Conservation (phyloP, 495 filamentous ascomycete species). For the Monascus purpureus region DNA sequence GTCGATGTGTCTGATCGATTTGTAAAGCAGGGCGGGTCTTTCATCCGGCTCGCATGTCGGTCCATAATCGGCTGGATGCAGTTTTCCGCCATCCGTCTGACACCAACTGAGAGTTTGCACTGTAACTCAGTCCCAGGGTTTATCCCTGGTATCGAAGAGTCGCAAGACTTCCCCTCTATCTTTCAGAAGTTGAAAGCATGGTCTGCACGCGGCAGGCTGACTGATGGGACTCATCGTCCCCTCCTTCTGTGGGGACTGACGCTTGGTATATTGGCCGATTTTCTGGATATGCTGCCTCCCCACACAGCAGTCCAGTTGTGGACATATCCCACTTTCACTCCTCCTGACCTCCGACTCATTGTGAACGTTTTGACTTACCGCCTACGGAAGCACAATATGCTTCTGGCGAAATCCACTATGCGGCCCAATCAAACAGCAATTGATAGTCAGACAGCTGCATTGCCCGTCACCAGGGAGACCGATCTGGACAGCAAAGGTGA, state of each 20-base stretch:
- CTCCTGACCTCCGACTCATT: slow-evolving; percentile 45
- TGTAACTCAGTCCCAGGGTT: slow-evolving; percentile 35
- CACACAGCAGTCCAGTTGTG: slow-evolving; percentile 48
- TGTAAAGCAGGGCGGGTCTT: slow-evolving; percentile 32
- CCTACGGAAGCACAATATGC: slow-evolving; percentile 42
- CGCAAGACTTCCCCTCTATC: slow-evolving; percentile 4
- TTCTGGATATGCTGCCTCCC: slow-evolving; percentile 55
- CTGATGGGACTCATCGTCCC: slow-evolving; percentile 29
- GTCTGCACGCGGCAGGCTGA: too few relatives aligned
- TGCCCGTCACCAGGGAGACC: slow-evolving; percentile 16
- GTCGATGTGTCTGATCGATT: slow-evolving; percentile 56
- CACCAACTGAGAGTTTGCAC: slow-evolving; percentile 48
- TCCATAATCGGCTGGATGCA: slow-evolving; percentile 53
- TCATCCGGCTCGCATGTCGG: slow-evolving; percentile 37
- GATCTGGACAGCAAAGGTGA: slow-evolving; percentile 22
- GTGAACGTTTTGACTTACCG: slow-evolving; percentile 47
- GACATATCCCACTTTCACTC: slow-evolving; percentile 62
- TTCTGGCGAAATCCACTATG: slow-evolving; percentile 22
- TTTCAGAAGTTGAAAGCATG: slow-evolving; percentile 16
- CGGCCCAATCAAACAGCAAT: slow-evolving; percentile 26
- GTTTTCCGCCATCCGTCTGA: slow-evolving; percentile 52
- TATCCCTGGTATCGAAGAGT: slow-evolving; percentile 16
- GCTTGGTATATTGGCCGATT: slow-evolving; percentile 56
- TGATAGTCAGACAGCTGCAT: slow-evolving; percentile 28
- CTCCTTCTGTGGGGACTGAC: slow-evolving; percentile 68